phyloP scores from a whole-genome alignment of 2,329 filamentous ascomycete genomes.

The Apiospora rasikravindrae region DNA sequence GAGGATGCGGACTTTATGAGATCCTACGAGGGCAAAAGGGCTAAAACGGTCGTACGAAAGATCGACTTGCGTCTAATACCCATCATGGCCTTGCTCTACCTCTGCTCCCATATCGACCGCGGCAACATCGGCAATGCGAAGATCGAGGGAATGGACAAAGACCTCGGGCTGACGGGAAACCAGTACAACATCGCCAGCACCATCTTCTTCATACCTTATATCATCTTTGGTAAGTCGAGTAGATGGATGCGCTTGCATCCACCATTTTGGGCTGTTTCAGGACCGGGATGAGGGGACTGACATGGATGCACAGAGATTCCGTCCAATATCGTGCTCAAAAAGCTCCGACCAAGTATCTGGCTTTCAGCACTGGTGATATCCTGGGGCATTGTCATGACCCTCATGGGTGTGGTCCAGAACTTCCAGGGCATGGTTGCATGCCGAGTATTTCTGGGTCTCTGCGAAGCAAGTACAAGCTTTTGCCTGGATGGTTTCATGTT shows the following conservation, averaged over 20 bases:
- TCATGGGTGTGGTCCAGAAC: constrained; percentile 35
- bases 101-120: constrained; percentile 35
- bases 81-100: constrained; percentile 34
- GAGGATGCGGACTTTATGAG: not conserved
- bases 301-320: constrained; percentile 29
- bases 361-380: not conserved
- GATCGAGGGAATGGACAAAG: constrained; percentile 38
- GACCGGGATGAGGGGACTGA: not conserved
- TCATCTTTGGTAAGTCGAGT: constrained; percentile 30
- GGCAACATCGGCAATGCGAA: constrained; percentile 40
- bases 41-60: constrained; percentile 3
- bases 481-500: not conserved
- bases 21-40: not conserved
- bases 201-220: constrained; percentile 41
- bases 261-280: too few species aligned
- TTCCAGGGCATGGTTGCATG: constrained; percentile 33
- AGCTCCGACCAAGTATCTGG: constrained; percentile 19
- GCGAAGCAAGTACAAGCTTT: constrained; percentile 33
- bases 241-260: too few species aligned
- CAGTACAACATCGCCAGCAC: constrained; percentile 35
- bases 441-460: constrained; percentile 42
- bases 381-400: constrained; percentile 31
- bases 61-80: constrained; percentile 34
- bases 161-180: constrained; percentile 36
- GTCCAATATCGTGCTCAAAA: constrained; percentile 36